Percentiles rank a stretch among this genome's conserved stretches.
These are phyloP conservation scores for Discostella pseudostelligera DNA, from an alignment of 108 stramenopile species.

Conservation along the genomic window DNA sequence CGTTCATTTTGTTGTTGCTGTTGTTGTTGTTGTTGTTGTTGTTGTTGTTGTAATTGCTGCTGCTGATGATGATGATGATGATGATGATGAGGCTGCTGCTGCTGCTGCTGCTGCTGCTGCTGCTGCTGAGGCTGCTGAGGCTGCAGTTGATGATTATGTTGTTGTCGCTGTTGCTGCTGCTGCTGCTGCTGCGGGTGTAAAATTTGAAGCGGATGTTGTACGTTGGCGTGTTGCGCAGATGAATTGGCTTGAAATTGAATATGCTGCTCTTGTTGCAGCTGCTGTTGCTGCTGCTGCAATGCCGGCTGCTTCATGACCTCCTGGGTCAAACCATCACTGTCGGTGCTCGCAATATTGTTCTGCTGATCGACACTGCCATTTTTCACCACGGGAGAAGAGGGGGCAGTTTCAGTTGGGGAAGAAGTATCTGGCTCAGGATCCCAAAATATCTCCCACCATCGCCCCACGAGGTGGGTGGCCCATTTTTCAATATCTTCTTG, in stretches of 20 bases:
- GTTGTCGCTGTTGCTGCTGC: neutral
- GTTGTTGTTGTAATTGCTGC: constrained; percentile 1
- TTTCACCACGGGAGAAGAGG: neutral
- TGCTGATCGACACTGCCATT: too few species aligned
- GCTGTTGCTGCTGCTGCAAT: neutral
- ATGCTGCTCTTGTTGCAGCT: constrained; percentile 9
- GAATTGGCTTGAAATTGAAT: neutral
- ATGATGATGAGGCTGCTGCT: neutral
- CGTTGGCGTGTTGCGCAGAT: neutral
- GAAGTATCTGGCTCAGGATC: constrained; percentile 16
- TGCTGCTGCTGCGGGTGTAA: neutral
- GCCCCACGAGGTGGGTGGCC: constrained; percentile 64
- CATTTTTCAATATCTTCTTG: constrained; percentile 45
- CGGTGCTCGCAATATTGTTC: too few species aligned
- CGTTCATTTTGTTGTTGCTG: neutral
- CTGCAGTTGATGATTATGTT: neutral
- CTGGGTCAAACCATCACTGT: too few species aligned
- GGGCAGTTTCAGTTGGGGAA: neutral
- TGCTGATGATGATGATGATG: neutral
- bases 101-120: neutral
- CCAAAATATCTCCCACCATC: constrained; percentile 87
- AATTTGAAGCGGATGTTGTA: neutral
- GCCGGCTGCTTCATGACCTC: too few species aligned
- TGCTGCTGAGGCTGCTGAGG: constrained; percentile 1
- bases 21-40: neutral